phyloP scores from a whole-genome alignment of 2,329 filamentous ascomycete species.

The Diplocarpon rosae region DNA sequence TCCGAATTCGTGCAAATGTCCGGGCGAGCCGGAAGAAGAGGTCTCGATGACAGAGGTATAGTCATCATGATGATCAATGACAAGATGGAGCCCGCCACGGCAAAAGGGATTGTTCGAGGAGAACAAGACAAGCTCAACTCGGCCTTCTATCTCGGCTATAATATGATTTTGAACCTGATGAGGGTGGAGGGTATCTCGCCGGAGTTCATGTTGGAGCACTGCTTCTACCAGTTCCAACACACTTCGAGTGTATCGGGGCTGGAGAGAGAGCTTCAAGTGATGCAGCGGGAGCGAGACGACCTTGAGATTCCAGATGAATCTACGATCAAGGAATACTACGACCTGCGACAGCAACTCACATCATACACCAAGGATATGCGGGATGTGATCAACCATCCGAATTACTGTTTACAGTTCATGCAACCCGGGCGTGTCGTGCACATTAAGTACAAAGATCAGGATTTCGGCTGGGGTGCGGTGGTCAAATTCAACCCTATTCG shows the following conservation, averaged over 20 bases:
- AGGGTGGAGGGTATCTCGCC: conserved; percentile 98
- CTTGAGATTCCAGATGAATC: conserved; percentile 76
- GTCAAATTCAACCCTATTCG: conserved; percentile 61
- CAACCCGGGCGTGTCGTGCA: conserved; percentile 80
- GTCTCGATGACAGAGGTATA: conserved; percentile 93
- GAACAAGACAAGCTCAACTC: conserved; percentile 97
- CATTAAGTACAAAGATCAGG: conserved; percentile 66
- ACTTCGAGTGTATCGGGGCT: conserved; percentile 73
- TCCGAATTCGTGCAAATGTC: conserved; percentile 99
- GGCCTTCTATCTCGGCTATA: conserved; percentile 95
- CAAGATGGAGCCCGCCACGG: conserved; percentile 88
- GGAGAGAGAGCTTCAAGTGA: conserved; percentile 69
- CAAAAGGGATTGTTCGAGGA: conserved; percentile 89
- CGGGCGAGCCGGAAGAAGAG: conserved; percentile 88
- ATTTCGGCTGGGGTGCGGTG: conserved; percentile 93
- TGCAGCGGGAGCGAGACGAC: conserved; percentile 64
- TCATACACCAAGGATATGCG: conserved; percentile 82
- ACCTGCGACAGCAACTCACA: conserved; percentile 73
- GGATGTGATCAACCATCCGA: conserved; percentile 82
- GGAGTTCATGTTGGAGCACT: conserved; percentile 96
- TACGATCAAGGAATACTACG: conserved; percentile 89
- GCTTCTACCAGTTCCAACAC: conserved; percentile 98
- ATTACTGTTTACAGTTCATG: conserved; percentile 73
- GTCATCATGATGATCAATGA: conserved; percentile 99
- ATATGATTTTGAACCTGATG: conserved; percentile 96